Evolutionary conservation across 2,329 filamentous ascomycete genomes (phyloP).

Genomic region (Alternaria brassicae): DNA sequence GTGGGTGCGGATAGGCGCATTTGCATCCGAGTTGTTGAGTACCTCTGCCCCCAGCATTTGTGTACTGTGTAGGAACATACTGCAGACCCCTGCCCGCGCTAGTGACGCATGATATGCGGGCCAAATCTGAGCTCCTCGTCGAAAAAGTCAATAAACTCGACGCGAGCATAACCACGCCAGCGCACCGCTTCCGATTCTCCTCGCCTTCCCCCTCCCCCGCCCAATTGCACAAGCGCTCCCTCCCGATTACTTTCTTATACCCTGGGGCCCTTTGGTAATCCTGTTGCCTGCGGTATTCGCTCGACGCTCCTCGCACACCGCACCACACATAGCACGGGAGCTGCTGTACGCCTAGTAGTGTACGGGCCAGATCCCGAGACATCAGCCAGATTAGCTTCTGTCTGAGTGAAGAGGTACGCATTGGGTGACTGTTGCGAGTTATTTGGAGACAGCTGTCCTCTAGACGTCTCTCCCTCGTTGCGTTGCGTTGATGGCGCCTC

Average conservation of each 20-base stretch:
- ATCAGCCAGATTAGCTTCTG: slow-evolving; percentile 49
- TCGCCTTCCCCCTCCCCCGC: slow-evolving; percentile 26
- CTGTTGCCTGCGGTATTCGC: slow-evolving; percentile 25
- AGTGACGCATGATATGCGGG: slow-evolving; percentile 21
- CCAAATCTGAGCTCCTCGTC: slow-evolving; percentile 19
- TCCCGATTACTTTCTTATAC: slow-evolving; percentile 21
- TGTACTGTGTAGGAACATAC: slow-evolving; percentile 9
- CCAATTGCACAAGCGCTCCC: slow-evolving; percentile 28
- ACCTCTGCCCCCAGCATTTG: slow-evolving; percentile 10
- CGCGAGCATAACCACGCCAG: slow-evolving; percentile 33
- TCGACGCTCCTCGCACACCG: slow-evolving; percentile 19
- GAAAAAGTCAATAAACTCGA: slow-evolving; percentile 36
- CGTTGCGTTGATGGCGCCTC: slow-evolving; percentile 11
- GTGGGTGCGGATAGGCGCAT: slow-evolving; percentile 1
- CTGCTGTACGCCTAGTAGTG: slow-evolving; percentile 37
- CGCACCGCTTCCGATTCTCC: slow-evolving; percentile 27
- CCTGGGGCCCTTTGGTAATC: slow-evolving; percentile 12
- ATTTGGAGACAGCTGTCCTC: slow-evolving; percentile 4
- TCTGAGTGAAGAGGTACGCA: slow-evolving; percentile 31
- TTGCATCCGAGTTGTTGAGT: slow-evolving; percentile 13
- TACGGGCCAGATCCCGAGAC: slow-evolving; percentile 40
- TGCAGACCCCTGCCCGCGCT: slow-evolving; percentile 22
- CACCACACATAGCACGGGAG: slow-evolving; percentile 41
- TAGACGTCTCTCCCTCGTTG: neutral
- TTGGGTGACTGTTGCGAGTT: slow-evolving; percentile 26